Conservation (phyloP, 257 asterid species). For the Fraxinus anomala region DNA sequence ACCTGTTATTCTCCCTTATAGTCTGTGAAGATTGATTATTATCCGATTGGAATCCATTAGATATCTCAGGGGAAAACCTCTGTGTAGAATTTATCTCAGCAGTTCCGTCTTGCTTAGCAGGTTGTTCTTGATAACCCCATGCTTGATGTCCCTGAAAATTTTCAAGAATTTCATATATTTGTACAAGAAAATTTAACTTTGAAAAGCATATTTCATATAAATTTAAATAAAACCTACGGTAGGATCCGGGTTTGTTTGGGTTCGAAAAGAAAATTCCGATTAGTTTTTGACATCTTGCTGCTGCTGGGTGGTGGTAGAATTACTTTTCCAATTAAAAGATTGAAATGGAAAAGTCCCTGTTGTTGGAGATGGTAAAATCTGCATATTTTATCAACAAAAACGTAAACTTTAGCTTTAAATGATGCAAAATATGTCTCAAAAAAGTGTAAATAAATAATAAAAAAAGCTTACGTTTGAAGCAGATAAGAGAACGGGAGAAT, state of each 20-base stretch:
- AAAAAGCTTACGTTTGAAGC: constrained; percentile 49
- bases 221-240: constrained; percentile 18
- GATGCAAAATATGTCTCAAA: not conserved
- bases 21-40: constrained; percentile 40
- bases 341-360: constrained; percentile 69
- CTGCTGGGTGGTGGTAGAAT: constrained; percentile 28
- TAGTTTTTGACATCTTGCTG: constrained; percentile 40
- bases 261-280: constrained; percentile 65
- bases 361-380: constrained; percentile 89
- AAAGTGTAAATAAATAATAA: not conserved
- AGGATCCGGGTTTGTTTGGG: constrained; percentile 36
- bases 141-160: constrained; percentile 43
- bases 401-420: not conserved
- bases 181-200: not conserved
- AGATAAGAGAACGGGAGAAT: constrained; percentile 76
- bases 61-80: constrained; percentile 48
- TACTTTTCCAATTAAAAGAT: constrained; percentile 54
- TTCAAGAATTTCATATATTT: not conserved
- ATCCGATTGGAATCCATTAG: constrained; percentile 24
- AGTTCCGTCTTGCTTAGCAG: too few relatives aligned
- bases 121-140: constrained; percentile 45
- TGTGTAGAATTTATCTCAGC: constrained; percentile 25
- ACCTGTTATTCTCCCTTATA: constrained; percentile 30
- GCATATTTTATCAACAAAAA: constrained; percentile 28
- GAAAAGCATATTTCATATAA: not conserved